A percentile compares a stretch with the other conserved stretches of the same genome.
These are phyloP conservation scores for Endocalyx cinctus DNA, from an alignment of 2,329 filamentous ascomycete genomes.

Conservation along the genomic window DNA sequence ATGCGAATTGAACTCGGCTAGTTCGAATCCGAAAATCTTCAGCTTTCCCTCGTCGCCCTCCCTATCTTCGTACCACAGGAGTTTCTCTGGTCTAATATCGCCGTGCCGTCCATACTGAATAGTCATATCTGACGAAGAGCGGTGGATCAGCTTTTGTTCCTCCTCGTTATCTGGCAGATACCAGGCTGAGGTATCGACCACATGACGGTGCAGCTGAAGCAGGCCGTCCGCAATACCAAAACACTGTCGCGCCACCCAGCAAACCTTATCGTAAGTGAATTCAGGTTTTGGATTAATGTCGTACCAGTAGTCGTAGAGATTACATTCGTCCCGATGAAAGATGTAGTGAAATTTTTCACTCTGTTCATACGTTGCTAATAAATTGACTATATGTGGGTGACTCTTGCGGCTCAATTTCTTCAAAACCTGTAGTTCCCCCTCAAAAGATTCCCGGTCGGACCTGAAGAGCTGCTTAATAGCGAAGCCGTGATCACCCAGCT, in stretches of 20 bases:
- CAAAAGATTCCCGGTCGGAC: not conserved
- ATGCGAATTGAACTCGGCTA: conserved; percentile 3
- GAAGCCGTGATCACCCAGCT: not conserved
- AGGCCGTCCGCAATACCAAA: conserved; percentile 3
- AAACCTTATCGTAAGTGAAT: not conserved
- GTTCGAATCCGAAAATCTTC: conserved; percentile 4
- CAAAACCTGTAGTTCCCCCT: conserved; percentile 1
- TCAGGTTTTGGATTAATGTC: not conserved
- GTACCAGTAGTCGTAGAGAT: conserved; percentile 2
- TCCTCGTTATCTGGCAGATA: not conserved
- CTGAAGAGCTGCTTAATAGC: conserved; percentile 1
- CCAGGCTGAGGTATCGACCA: not conserved
- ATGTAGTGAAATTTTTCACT: not conserved
- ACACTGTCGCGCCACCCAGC: conserved; percentile 3
- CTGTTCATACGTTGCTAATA: conserved; percentile 5
- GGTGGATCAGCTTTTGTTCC: not conserved
- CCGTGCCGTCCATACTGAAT: conserved; percentile 6
- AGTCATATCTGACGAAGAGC: too few species aligned
- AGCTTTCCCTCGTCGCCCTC: conserved; percentile 1
- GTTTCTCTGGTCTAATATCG: conserved; percentile 7
- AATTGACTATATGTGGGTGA: conserved; percentile 3
- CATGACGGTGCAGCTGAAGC: conserved; percentile 4
- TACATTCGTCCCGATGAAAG: conserved; percentile 3
- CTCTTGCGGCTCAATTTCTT: conserved; percentile 3
- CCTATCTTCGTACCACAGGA: conserved; percentile 3